A percentile compares a stretch with the other conserved stretches of the same genome.
Conservation (phyloP, 2,329 filamentous ascomycete genomes). For the Beauveria asiatica region DNA sequence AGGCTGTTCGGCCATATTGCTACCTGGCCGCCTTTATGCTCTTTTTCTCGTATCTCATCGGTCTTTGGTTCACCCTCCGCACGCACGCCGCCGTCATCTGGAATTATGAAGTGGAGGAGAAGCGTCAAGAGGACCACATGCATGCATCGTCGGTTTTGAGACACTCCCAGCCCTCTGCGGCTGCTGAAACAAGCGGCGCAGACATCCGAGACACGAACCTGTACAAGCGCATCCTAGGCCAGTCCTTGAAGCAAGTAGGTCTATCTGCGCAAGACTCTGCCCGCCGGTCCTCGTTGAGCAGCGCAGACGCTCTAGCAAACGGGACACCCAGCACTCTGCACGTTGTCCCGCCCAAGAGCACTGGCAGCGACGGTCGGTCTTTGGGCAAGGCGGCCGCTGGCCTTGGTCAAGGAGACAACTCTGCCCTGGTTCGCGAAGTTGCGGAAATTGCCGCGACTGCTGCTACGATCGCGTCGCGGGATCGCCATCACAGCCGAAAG, state of each 20-base stretch:
- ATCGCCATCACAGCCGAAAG: conserved; percentile 39
- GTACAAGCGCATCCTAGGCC: conserved; percentile 87
- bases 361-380: conserved; percentile 30
- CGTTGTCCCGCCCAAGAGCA: conserved; percentile 64
- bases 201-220: conserved; percentile 82
- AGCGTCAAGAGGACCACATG: conserved; percentile 51
- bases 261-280: conserved; percentile 43
- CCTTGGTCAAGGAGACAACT: conserved; percentile 75
- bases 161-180: conserved; percentile 29
- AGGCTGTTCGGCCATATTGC: conserved; percentile 88
- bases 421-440: conserved; percentile 72
- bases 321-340: conserved; percentile 51
- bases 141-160: conserved; percentile 23
- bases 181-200: conserved; percentile 41
- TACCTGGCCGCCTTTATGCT: conserved; percentile 78
- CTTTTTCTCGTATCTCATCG: conserved; percentile 89
- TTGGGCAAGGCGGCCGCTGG: conserved; percentile 50
- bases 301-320: conserved; percentile 29
- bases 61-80: conserved; percentile 87
- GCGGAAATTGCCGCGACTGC: conserved; percentile 91
- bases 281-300: conserved; percentile 29
- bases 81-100: conserved; percentile 97
- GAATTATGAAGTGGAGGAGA: conserved; percentile 77
- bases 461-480: conserved; percentile 75
- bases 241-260: conserved; percentile 79